These are phyloP conservation scores for Mortierella sp. DNA, from an alignment of 371 early-diverging fungal genomes.

Conservation along the genomic window DNA sequence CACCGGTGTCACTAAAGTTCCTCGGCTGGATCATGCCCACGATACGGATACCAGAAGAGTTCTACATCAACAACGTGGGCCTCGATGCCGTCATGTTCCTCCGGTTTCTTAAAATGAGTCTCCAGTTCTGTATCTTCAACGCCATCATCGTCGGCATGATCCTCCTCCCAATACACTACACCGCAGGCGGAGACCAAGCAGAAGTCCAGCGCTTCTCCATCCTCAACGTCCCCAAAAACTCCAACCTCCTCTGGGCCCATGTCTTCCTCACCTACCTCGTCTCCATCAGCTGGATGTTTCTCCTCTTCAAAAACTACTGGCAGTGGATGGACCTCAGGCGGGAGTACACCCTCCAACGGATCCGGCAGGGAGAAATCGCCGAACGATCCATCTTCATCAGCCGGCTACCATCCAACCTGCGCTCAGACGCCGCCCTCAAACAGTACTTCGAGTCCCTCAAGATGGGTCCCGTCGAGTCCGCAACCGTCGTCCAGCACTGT, in stretches of 20 bases:
- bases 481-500: conserved; percentile 60
- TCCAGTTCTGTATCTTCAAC: conserved; percentile 67
- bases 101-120: conserved; percentile 75
- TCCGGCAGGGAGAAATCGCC: conserved; percentile 55
- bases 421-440: conserved; percentile 58
- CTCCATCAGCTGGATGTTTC: conserved; percentile 67
- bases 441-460: conserved; percentile 63
- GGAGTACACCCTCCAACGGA: conserved; percentile 56
- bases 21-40: conserved; percentile 60
- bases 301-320: conserved; percentile 70
- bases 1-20: conserved; percentile 56
- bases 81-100: conserved; percentile 78
- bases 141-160: conserved; percentile 62
- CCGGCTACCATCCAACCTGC: conserved; percentile 58
- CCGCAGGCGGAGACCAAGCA: conserved; percentile 13
- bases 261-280: conserved; percentile 61
- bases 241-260: conserved; percentile 65
- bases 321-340: conserved; percentile 66
- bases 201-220: conserved; percentile 61
- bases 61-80: conserved; percentile 66
- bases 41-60: conserved; percentile 60
- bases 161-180: conserved; percentile 68
- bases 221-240: conserved; percentile 60
- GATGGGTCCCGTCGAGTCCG: conserved; percentile 62
- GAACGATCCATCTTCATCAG: conserved; percentile 61